Percentiles rank a stretch among this genome's conserved stretches.
These are phyloP conservation scores for Zygotorulaspora florentina DNA, from an alignment of 805 yeast species.

Conservation along the genomic window DNA sequence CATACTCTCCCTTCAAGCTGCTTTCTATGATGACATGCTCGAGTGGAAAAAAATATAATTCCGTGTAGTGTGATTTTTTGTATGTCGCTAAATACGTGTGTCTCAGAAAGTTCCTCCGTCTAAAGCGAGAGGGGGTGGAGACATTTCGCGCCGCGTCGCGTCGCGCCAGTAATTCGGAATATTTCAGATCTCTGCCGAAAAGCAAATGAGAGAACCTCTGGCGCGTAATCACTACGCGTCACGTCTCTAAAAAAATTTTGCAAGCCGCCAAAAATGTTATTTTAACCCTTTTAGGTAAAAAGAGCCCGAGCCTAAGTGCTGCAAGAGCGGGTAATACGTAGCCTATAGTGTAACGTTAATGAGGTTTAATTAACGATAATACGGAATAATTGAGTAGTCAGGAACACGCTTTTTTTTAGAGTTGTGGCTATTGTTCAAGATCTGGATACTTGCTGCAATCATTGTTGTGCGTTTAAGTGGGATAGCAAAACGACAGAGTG, in stretches of 20 bases:
- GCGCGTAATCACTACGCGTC: conserved; percentile 1
- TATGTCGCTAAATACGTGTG: not conserved
- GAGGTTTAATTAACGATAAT: conserved; percentile 1
- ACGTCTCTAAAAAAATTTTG: not conserved
- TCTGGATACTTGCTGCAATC: not conserved
- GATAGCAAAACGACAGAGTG: not conserved
- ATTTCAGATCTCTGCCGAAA: no score
- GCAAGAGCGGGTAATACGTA: not conserved
- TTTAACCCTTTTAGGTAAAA: conserved; percentile 10
- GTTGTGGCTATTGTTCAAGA: not conserved
- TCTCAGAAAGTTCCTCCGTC: not conserved
- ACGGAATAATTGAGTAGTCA: not conserved
- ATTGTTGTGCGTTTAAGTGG: not conserved
- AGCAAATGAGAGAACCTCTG: not conserved
- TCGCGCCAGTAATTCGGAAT: not conserved
- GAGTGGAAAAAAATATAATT: not conserved
- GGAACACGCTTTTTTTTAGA: not conserved
- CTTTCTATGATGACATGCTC: not conserved
- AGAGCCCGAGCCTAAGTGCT: not conserved
- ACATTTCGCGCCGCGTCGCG: not conserved
- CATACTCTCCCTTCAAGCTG: not conserved
- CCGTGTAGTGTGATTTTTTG: not conserved
- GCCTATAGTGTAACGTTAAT: not conserved
- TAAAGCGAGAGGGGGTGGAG: no score
- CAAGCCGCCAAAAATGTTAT: conserved; percentile 3